Conservation (phyloP, 768 basidiomycete species). For the Tricholoma sp. region DNA sequence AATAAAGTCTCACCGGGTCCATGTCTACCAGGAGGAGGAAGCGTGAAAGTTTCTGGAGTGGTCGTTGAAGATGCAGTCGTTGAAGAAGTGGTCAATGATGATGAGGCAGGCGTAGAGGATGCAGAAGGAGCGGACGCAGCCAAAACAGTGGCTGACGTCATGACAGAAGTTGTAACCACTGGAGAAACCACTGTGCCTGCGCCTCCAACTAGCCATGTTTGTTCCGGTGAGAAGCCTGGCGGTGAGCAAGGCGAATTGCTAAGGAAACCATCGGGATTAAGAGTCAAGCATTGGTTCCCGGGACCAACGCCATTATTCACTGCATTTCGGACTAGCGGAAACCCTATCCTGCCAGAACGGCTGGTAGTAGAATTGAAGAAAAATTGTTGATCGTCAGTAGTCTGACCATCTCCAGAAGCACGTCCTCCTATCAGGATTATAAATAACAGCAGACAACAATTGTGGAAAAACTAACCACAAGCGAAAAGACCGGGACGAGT, state of each 20-base stretch:
- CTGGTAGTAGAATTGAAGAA: slow-evolving; percentile 20
- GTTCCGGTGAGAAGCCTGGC: slow-evolving; percentile 21
- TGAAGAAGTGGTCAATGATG: not conserved
- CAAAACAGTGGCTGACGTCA: not conserved
- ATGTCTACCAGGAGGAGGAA: slow-evolving; percentile 13
- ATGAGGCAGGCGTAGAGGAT: too few species aligned
- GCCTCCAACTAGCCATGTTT: slow-evolving; percentile 20
- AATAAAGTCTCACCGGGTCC: slow-evolving; percentile 11
- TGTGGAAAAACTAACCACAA: slow-evolving; percentile 11
- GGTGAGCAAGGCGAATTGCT: slow-evolving; percentile 23
- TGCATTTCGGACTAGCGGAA: slow-evolving; percentile 16
- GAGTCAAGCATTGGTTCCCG: slow-evolving; percentile 21
- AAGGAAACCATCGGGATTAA: slow-evolving; percentile 22
- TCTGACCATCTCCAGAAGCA: slow-evolving; percentile 24
- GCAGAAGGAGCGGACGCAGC: not conserved
- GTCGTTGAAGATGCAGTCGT: not conserved
- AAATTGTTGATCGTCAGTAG: slow-evolving; percentile 21
- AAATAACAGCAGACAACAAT: not conserved
- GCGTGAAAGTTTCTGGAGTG: slow-evolving; percentile 12
- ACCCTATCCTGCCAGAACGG: slow-evolving; percentile 14
- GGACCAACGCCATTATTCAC: slow-evolving; percentile 20
- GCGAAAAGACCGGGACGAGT: slow-evolving; percentile 24
- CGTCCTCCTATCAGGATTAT: slow-evolving; percentile 16
- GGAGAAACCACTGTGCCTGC: not conserved
- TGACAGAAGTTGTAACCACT: not conserved